Evolutionary conservation across 2,329 filamentous ascomycete genomes (phyloP).

Genomic region (Fusarium armeniacum): DNA sequence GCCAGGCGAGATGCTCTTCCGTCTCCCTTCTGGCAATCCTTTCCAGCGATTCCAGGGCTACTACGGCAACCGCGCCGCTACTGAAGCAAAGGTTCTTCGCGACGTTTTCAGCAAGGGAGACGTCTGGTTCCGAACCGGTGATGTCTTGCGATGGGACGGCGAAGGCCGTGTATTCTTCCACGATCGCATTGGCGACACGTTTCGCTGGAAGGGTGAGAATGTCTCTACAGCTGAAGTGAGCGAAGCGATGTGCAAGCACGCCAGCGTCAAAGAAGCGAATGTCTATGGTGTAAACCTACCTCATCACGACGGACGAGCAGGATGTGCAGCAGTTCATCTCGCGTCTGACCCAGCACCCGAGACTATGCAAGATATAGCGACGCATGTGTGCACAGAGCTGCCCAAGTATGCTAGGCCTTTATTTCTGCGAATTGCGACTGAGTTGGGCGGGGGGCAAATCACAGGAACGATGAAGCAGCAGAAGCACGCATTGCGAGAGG

Average conservation of each 20-base stretch:
- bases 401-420: constrained; percentile 83
- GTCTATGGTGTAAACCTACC: constrained; percentile 87
- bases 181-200: constrained; percentile 84
- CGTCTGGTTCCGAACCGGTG: constrained; percentile 87
- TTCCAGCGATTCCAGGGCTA: constrained; percentile 83
- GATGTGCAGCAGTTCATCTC: constrained; percentile 80
- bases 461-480: constrained; percentile 93
- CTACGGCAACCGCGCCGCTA: constrained; percentile 79
- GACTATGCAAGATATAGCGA: constrained; percentile 71
- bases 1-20: constrained; percentile 81
- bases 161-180: constrained; percentile 84
- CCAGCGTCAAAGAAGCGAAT: constrained; percentile 80
- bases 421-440: constrained; percentile 77
- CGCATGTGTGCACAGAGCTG: constrained; percentile 69
- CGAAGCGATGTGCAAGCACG: constrained; percentile 77
- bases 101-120: constrained; percentile 82
- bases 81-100: constrained; percentile 79
- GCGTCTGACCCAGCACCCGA: constrained; percentile 60
- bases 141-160: constrained; percentile 77
- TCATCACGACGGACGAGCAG: constrained; percentile 85
- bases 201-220: constrained; percentile 87
- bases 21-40: constrained; percentile 75
- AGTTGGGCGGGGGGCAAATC: constrained; percentile 68
- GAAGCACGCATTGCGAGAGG: constrained; percentile 78
- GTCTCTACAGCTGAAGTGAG: constrained; percentile 86